Conservation (phyloP, 139 green algal species). For the Haematococcus lacustris region DNA sequence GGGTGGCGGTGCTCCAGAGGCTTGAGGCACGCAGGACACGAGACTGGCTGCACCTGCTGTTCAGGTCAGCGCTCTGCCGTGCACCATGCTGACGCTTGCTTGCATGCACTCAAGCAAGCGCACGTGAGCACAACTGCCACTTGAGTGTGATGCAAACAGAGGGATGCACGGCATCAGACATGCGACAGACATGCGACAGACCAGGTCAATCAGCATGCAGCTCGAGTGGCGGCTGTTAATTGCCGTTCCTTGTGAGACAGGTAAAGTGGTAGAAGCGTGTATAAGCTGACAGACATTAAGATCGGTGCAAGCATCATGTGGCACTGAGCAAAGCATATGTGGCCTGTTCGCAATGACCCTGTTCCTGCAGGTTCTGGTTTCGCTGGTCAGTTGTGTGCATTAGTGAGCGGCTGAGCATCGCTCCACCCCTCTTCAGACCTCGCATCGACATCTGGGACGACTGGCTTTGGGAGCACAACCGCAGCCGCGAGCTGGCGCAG, state of each 20-base stretch:
- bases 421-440: slow-evolving; percentile 26
- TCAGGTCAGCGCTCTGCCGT: slow-evolving; percentile 15
- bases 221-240: not conserved
- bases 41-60: slow-evolving; percentile 20
- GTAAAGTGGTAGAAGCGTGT: not conserved
- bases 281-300: not conserved
- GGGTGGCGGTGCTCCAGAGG: slow-evolving; percentile 13
- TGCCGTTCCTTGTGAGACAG: not conserved
- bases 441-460: slow-evolving; percentile 26
- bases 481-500: slow-evolving; percentile 23
- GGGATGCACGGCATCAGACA: not conserved
- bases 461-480: slow-evolving; percentile 43
- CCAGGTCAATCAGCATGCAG: not conserved
- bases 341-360: no score
- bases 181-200: not conserved
- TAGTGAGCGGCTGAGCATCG: slow-evolving; percentile 29
- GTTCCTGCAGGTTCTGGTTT: slow-evolving; percentile 34
- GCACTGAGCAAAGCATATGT: no score
- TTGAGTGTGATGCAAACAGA: no score
- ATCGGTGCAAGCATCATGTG: not conserved
- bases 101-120: no score
- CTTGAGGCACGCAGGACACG: slow-evolving; percentile 12
- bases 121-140: no score
- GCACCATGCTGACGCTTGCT: no score
- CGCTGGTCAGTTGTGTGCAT: slow-evolving; percentile 23